Evolutionary conservation across 257 asterid species (phyloP), one percentile per base, ranked within the genome.

Genomic region (Echium plantagineum): DNA sequence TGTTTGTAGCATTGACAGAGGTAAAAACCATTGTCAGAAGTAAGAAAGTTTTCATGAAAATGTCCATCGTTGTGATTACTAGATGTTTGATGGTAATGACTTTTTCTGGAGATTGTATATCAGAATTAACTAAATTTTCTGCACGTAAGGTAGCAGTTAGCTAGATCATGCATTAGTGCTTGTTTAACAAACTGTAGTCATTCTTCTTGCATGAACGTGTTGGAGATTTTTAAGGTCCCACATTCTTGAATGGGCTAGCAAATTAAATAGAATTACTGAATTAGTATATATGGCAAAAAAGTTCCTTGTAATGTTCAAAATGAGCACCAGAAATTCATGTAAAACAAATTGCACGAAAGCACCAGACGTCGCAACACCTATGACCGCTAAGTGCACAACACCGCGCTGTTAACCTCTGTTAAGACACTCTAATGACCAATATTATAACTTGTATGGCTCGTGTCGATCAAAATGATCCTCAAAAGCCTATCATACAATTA

Each of bases 91-190:
- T 24, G 31, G 0, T 52, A 51, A 53, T 19, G 57, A 19, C 13
- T 21, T n/a, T n/a, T n/a, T 9, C 24, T 53, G 57, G 16, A 4
- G 4, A 19, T 17, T 59, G 31, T 46, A 49, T 38, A 26, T 26
- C 7, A 38, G 42, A 24, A 38, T 58, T 20, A 6, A 28, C 28
- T 15, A 20, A 54, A 53, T 30, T 51, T 22, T 19, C 30, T 42
- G 7, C 3, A 21, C 15, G 16, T 60, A 20, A 21, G 55, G 53
- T 35, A 55, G 42, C 17, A 48, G 76, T 62, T 72, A 74, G 75
- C 70, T 71, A 63, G 64, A 57, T 57, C 89, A 85, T 62, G 82
- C 82, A 63, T 57, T 64, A 60, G 74, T 76, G 73, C 63, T 78
- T 84, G 52, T 65, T 57, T 58, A 81, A 74, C 94, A 60, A 78